Percentiles rank a stretch among this genome's conserved stretches.
Evolutionary conservation across 148 eudicot species (phyloP).

Genomic region (Pharnaceum exiguum): DNA sequence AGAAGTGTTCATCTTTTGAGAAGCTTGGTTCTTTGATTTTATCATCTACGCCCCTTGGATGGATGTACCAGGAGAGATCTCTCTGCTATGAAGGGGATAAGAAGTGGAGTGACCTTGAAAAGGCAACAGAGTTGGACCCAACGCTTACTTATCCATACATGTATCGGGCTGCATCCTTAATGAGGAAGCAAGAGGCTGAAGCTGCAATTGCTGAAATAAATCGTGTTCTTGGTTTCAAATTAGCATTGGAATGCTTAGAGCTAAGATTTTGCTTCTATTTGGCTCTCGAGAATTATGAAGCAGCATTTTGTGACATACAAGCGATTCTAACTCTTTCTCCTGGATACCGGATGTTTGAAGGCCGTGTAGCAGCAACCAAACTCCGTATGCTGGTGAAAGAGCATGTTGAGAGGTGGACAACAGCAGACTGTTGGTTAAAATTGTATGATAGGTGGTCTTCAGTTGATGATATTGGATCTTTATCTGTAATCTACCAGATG

Average conservation of each 20-base stretch:
- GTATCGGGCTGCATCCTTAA: slow-evolving; percentile 69
- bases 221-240: slow-evolving; percentile 76
- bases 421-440: slow-evolving; percentile 96
- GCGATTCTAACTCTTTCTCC: slow-evolving; percentile 88
- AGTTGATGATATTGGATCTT: slow-evolving; percentile 96
- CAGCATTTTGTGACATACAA: slow-evolving; percentile 78
- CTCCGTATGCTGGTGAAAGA: slow-evolving; percentile 60
- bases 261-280: slow-evolving; percentile 79
- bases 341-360: slow-evolving; percentile 77
- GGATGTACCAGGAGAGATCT: slow-evolving; percentile 97
- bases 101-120: slow-evolving; percentile 61
- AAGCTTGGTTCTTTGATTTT: slow-evolving; percentile 58
- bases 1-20: slow-evolving; percentile 52
- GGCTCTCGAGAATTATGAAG: slow-evolving; percentile 65
- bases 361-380: slow-evolving; percentile 67
- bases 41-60: slow-evolving; percentile 50
- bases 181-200: slow-evolving; percentile 60
- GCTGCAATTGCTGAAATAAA: slow-evolving; percentile 78
- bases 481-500: slow-evolving; percentile 93
- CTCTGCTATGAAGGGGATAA: slow-evolving; percentile 64
- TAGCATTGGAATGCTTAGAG: slow-evolving; percentile 89
- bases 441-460: slow-evolving; percentile 93
- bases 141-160: slow-evolving; percentile 90
- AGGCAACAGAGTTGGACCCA: slow-evolving; percentile 86
- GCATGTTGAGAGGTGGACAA: slow-evolving; percentile 76